Percentiles rank a stretch among this genome's conserved stretches.
Evolutionary conservation across 2,329 filamentous ascomycete genomes (phyloP).

Genomic region (Colletotrichum cordylinicola): DNA sequence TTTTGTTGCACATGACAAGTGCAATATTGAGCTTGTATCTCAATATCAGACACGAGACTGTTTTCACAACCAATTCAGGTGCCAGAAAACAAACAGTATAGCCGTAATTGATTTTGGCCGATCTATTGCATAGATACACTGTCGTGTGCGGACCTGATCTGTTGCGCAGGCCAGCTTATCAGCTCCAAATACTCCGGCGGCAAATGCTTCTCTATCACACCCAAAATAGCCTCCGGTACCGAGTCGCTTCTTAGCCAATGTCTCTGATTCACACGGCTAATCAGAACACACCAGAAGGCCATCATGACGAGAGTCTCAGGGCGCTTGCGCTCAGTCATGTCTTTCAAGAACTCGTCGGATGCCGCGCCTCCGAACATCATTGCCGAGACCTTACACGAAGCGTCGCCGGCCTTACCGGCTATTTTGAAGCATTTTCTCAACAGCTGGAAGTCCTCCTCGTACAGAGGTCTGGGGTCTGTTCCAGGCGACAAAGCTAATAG

Average conservation of each 20-base stretch:
- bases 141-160: background rate
- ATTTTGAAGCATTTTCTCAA: background rate
- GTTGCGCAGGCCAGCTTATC: background rate
- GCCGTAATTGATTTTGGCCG: background rate
- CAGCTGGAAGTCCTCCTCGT: background rate
- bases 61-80: background rate
- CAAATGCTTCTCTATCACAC: background rate
- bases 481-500: fast-evolving
- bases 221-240: background rate
- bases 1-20: background rate
- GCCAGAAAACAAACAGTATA: background rate
- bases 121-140: background rate
- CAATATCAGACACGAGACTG: background rate
- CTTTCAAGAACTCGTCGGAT: background rate
- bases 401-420: background rate
- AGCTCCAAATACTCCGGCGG: background rate
- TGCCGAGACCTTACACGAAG: background rate
- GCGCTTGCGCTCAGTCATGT: background rate
- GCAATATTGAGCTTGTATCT: background rate
- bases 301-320: background rate
- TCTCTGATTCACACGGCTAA: background rate
- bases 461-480: fast-evolving
- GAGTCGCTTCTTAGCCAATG: background rate
- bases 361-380: background rate
- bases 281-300: background rate